Conservation (phyloP, 257 asterid genomes). For the Marsdenia floribunda region DNA sequence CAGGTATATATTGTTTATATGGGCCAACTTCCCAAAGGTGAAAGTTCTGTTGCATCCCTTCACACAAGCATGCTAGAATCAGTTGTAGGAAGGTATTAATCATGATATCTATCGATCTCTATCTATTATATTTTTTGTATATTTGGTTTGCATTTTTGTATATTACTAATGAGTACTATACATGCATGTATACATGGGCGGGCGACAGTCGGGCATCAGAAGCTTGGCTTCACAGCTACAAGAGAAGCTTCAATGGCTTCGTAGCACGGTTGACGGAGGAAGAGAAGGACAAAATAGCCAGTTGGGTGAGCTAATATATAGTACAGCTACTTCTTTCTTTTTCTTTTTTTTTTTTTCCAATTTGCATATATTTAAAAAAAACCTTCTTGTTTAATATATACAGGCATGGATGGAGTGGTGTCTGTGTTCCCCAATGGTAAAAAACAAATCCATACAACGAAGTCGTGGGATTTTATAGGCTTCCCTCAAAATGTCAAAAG, state of each 20-base stretch:
- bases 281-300: slow-evolving; percentile 38
- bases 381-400: too few species aligned
- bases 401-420: slow-evolving; percentile 49
- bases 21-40: slow-evolving; percentile 48
- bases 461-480: slow-evolving; percentile 62
- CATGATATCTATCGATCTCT: background rate
- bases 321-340: too few species aligned
- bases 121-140: background rate
- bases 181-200: background rate
- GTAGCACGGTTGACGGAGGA: slow-evolving; percentile 46
- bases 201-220: slow-evolving; percentile 21
- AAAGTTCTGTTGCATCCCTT: slow-evolving; percentile 26
- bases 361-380: too few species aligned
- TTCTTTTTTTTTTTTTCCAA: too few species aligned
- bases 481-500: slow-evolving; percentile 29
- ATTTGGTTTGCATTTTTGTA: background rate
- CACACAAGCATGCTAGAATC: slow-evolving; percentile 49
- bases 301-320: slow-evolving; percentile 20
- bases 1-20: slow-evolving; percentile 56
- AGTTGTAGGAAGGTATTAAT: slow-evolving; percentile 37
- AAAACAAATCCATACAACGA: slow-evolving; percentile 43
- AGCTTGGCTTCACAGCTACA: slow-evolving; percentile 19
- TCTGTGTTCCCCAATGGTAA: slow-evolving; percentile 42
- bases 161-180: background rate
- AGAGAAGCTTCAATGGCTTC: slow-evolving; percentile 63